These are phyloP conservation scores for Austroboletus eburneus DNA, from an alignment of 768 basidiomycete species.

Conservation along the genomic window DNA sequence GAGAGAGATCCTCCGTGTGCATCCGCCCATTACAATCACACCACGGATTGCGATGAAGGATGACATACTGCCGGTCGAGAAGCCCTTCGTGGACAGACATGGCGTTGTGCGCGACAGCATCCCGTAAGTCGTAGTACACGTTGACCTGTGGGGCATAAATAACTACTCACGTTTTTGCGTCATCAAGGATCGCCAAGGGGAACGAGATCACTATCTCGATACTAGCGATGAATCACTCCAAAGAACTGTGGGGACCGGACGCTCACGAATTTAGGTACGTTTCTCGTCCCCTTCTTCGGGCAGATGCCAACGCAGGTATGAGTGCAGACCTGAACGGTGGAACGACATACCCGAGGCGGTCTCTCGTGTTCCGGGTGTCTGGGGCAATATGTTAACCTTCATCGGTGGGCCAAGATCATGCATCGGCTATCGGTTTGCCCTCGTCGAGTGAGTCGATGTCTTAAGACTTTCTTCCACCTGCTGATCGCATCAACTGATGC, in stretches of 20 bases:
- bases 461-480: too few species aligned
- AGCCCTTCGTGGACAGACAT: slow-evolving; percentile 41
- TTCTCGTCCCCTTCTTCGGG: neutral
- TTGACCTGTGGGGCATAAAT: too few species aligned
- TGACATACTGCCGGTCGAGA: slow-evolving; percentile 47
- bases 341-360: slow-evolving; percentile 40
- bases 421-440: slow-evolving; percentile 63
- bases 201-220: slow-evolving; percentile 50
- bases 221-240: slow-evolving; percentile 46
- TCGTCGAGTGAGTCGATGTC: slow-evolving; percentile 45
- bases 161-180: too few species aligned
- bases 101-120: slow-evolving; percentile 40
- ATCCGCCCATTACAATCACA: slow-evolving; percentile 46
- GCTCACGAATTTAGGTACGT: slow-evolving; percentile 54
- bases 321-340: slow-evolving; percentile 63
- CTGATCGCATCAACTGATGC: neutral
- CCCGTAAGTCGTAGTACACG: slow-evolving; percentile 24
- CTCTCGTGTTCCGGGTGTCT: slow-evolving; percentile 51
- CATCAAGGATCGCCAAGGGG: slow-evolving; percentile 38
- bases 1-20: slow-evolving; percentile 54
- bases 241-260: slow-evolving; percentile 60
- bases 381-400: slow-evolving; percentile 58
- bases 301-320: neutral
- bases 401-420: slow-evolving; percentile 61
- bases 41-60: slow-evolving; percentile 46